Evolutionary conservation across 2,329 filamentous ascomycete species (phyloP).

Genomic region (Fusarium sp.): DNA sequence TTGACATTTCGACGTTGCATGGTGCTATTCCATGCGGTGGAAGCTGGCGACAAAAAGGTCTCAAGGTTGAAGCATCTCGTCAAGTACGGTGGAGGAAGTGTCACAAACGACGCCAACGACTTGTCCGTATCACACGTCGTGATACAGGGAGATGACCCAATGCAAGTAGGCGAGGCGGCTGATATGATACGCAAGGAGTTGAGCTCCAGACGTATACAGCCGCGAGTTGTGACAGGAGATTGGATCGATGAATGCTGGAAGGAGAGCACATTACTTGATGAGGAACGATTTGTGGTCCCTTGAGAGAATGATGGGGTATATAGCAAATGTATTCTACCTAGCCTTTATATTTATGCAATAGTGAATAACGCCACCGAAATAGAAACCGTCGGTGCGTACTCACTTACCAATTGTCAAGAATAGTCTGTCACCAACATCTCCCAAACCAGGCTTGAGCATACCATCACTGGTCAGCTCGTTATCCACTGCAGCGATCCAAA

Average conservation of each 20-base stretch:
- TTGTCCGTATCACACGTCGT: constrained; percentile 78
- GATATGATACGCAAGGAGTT: constrained; percentile 60
- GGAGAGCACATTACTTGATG: constrained; percentile 81
- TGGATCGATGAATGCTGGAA: constrained; percentile 88
- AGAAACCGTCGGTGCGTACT: not conserved
- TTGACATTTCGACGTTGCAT: constrained; percentile 64
- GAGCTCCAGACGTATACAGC: constrained; percentile 63
- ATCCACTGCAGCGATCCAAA: constrained; percentile 88
- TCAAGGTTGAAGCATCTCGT: constrained; percentile 67
- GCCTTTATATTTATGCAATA: constrained; percentile 31
- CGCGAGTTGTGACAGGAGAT: constrained; percentile 73
- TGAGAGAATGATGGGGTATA: constrained; percentile 33
- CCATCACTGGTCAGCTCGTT: constrained; percentile 77
- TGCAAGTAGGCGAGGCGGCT: constrained; percentile 52
- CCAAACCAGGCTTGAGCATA: constrained; percentile 91
- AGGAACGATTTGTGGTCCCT: constrained; percentile 68
- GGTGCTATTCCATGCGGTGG: constrained; percentile 55
- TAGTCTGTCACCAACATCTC: constrained; percentile 89
- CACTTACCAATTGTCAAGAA: constrained; percentile 91
- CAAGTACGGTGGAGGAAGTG: constrained; percentile 74
- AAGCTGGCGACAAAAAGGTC: constrained; percentile 49
- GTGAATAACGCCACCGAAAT: constrained; percentile 7
- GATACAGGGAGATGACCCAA: constrained; percentile 57
- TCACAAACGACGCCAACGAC: constrained; percentile 64
- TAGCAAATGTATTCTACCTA: constrained; percentile 38